Base-by-base conservation (phyloP, 306 rosid genomes). In the Urtica urens region DNA sequence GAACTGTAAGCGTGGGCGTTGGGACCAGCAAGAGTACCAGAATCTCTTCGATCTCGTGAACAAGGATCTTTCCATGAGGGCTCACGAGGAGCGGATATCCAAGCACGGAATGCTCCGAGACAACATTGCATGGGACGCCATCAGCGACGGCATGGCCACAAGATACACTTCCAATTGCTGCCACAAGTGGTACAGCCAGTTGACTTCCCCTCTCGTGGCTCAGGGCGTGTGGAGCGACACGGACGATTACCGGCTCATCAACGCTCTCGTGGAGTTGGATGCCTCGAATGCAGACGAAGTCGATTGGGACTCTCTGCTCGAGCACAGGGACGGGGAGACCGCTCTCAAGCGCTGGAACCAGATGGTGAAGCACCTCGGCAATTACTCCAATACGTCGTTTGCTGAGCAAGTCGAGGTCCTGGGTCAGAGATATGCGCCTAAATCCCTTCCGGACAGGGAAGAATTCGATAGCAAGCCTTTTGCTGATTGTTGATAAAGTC, bases 261-360 rank as follows among this genome's bases (percentile, higher is more conserved):
- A 65, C 45, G 85, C 87, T 49, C 78, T 87, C 16, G 30, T 28
- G 33, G 18, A 20, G 54, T 66, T 87, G 69, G 94, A 83, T 71
- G 94, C 94, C 41, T 64, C 67, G 59, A 58, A 59, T 57, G 64
- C 71, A 42, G 82, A 80, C 64, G 93, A 83, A 41, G 93, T 87
- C 46, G 87, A 83, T 13, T 87, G 96, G 96, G 94, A 87, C 60
- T 6, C 64, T 59, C 25, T 87, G 72, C 55, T 83, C 43, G 87
- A 78, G 63, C 67, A 80, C 30, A 78, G 94, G 64, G 3, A 73
- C 27, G 93, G 96, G 28, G 80, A 83, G 57, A 23, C 58, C 20
- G 80, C 93, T 65, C 59, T 79, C 73, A 76, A 75, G 69, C 67
- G 96, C n/a, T 87, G 94, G 96, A 29, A 54, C 20, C 81, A 87